Evolutionary conservation across 1,139 yeast genomes (phyloP).

Genomic region (Hanseniaspora gamundiae): DNA sequence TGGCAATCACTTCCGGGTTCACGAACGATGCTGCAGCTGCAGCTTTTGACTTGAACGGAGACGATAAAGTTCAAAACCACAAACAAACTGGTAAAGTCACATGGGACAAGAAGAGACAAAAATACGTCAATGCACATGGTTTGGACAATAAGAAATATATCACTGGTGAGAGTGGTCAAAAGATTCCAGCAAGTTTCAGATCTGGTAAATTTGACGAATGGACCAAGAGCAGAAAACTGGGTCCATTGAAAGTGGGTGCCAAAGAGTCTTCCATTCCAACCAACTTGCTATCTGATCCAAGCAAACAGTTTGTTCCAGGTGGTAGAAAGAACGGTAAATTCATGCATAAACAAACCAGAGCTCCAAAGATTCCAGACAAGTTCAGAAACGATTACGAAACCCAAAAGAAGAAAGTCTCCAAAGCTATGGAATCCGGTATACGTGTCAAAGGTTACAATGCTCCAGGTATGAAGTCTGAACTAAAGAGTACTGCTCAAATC

Average conservation of each 20-base stretch:
- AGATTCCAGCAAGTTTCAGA: slow-evolving; percentile 82
- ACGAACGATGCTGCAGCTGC: slow-evolving; percentile 77
- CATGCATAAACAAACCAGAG: slow-evolving; percentile 62
- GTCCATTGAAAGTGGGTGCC: slow-evolving; percentile 43
- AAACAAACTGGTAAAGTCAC: slow-evolving; percentile 61
- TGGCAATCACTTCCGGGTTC: slow-evolving; percentile 48
- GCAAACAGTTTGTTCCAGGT: slow-evolving; percentile 20
- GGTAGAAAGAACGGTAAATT: slow-evolving; percentile 32
- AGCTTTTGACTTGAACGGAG: slow-evolving; percentile 72
- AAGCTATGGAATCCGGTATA: slow-evolving; percentile 68
- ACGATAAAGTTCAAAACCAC: slow-evolving; percentile 56
- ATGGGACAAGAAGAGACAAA: slow-evolving; percentile 94
- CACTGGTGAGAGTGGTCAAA: slow-evolving; percentile 89
- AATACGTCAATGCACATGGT: slow-evolving; percentile 71
- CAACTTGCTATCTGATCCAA: slow-evolving; percentile 20
- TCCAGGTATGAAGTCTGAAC: slow-evolving; percentile 43
- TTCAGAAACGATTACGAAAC: slow-evolving; percentile 74
- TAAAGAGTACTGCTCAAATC: slow-evolving; percentile 61
- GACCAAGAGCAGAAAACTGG: slow-evolving; percentile 60
- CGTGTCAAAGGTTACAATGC: slow-evolving; percentile 55
- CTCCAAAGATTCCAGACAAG: slow-evolving; percentile 85
- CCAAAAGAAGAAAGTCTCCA: slow-evolving; percentile 73
- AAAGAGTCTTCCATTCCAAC: slow-evolving; percentile 30
- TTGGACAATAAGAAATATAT: slow-evolving; percentile 69
- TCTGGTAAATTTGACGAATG: slow-evolving; percentile 89